Evolutionary conservation across 495 filamentous ascomycete genomes (phyloP).

Genomic region (Daldinia loculata): DNA sequence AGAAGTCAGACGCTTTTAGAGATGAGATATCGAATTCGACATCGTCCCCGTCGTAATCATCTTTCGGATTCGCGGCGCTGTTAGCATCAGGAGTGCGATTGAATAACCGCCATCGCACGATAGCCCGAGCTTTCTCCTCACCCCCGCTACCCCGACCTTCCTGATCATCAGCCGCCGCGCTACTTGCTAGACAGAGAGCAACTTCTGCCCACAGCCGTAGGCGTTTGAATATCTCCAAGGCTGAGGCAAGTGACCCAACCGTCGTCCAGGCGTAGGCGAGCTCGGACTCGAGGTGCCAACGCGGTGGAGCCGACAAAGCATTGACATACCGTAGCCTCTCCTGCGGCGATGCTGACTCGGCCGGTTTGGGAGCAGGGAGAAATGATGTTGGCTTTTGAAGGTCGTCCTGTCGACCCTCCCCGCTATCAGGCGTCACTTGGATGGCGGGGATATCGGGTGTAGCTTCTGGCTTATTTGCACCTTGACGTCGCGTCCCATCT

Average conservation of each 20-base stretch:
- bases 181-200: constrained; percentile 78
- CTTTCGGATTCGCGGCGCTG: constrained; percentile 24
- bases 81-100: constrained; percentile 53
- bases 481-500: constrained; percentile 8
- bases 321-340: constrained; percentile 86
- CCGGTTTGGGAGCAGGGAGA: constrained; percentile 76
- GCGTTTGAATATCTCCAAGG: constrained; percentile 94
- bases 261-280: constrained; percentile 89
- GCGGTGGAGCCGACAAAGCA: constrained; percentile 79
- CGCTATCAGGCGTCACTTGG: constrained; percentile 45
- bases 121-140: constrained; percentile 80
- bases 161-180: constrained; percentile 72
- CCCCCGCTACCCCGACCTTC: constrained; percentile 55
- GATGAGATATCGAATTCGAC: constrained; percentile 56
- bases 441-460: constrained; percentile 50
- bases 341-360: constrained; percentile 77
- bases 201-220: constrained; percentile 96
- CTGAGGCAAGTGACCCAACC: constrained; percentile 85
- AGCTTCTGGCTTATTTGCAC: constrained; percentile 9
- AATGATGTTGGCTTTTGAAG: constrained; percentile 70
- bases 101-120: constrained; percentile 82
- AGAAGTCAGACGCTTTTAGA: constrained; percentile 62
- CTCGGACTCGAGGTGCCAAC: constrained; percentile 95
- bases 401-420: constrained; percentile 18
- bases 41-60: constrained; percentile 54